Conservation (phyloP, 306 rosid genomes). For the Acacia melanoxylon region DNA sequence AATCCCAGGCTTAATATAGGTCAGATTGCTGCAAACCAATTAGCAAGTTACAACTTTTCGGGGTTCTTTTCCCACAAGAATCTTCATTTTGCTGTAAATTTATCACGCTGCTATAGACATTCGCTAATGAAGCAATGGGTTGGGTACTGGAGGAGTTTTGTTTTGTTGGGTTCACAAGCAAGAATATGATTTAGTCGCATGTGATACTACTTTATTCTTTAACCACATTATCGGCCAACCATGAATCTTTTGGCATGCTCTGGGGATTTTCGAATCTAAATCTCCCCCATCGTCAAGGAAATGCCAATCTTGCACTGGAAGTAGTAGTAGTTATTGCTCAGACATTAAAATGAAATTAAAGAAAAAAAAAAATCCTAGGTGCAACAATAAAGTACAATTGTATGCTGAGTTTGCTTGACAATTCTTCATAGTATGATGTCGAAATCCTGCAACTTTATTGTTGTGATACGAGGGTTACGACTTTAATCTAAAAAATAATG, state of each 20-base stretch:
- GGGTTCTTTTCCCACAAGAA: background rate
- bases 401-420: background rate
- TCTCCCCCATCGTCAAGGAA: too few relatives aligned
- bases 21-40: background rate
- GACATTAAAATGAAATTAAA: background rate
- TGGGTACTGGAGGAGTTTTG: background rate
- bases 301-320: background rate
- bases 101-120: background rate
- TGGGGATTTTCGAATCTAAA: slow-evolving; percentile 24
- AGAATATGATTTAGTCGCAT: background rate
- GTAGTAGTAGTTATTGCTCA: slow-evolving; percentile 1
- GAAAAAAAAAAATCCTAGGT: background rate
- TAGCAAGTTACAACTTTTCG: background rate
- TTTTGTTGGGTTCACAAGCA: background rate
- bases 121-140: background rate
- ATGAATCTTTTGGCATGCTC: background rate
- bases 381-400: background rate
- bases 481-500: background rate
- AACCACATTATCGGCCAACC: background rate
- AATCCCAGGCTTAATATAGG: background rate
- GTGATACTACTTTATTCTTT: background rate
- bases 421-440: background rate
- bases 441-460: background rate
- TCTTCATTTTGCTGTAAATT: background rate
- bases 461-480: background rate